Evolutionary conservation across 2,329 filamentous ascomycete species (phyloP).

Genomic region (Talaromyces sp.): DNA sequence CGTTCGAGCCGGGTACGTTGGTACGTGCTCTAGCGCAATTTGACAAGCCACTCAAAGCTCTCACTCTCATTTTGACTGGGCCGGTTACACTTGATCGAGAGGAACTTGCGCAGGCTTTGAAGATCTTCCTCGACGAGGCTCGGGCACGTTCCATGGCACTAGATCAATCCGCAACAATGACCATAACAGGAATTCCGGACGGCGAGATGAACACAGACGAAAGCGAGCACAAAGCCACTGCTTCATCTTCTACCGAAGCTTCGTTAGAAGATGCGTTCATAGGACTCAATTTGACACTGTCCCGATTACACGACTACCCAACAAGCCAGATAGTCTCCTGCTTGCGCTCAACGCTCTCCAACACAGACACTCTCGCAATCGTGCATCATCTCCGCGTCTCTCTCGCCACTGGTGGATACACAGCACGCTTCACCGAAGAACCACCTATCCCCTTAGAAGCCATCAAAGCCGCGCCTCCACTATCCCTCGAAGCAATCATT

Average conservation of each 20-base stretch:
- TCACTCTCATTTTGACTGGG: constrained; percentile 39
- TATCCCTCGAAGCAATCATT: constrained; percentile 41
- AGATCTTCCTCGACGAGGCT: constrained; percentile 41
- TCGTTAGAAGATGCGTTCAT: constrained; percentile 38
- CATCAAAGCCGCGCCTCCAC: constrained; percentile 37
- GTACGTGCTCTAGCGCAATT: constrained; percentile 40
- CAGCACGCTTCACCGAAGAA: constrained; percentile 43
- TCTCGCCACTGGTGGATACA: constrained; percentile 44
- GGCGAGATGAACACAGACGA: constrained; percentile 22
- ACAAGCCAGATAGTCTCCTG: constrained; percentile 32
- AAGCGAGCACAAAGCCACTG: background rate
- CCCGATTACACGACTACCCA: constrained; percentile 38
- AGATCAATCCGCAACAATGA: constrained; percentile 33
- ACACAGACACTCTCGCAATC: constrained; percentile 41
- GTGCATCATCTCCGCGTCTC: constrained; percentile 46
- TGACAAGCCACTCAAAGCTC: constrained; percentile 40
- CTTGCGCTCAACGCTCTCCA: constrained; percentile 40
- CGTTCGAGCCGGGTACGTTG: constrained; percentile 41
- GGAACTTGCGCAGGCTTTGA: constrained; percentile 43
- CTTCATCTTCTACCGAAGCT: constrained; percentile 19
- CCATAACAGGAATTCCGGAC: constrained; percentile 31
- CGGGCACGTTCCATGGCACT: constrained; percentile 34
- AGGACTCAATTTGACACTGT: constrained; percentile 40
- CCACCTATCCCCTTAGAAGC: constrained; percentile 37
- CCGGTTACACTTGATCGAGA: constrained; percentile 36